These are phyloP conservation scores for Cystofilobasidium capitatum DNA, from an alignment of 768 basidiomycete genomes.

Conservation along the genomic window DNA sequence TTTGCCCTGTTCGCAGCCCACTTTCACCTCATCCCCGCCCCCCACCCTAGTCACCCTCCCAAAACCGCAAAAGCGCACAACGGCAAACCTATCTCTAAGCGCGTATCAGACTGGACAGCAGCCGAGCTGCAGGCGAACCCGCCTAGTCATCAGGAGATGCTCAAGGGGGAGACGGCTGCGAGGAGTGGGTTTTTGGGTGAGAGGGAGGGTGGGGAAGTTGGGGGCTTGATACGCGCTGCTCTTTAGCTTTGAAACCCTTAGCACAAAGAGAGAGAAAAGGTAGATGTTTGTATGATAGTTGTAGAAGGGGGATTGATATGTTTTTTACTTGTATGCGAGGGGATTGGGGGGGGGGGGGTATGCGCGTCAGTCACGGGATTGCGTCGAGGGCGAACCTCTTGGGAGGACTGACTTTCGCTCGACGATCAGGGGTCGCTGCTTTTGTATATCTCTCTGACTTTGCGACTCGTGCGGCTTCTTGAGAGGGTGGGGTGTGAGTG, in stretches of 20 bases:
- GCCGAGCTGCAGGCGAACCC: constrained; percentile 4
- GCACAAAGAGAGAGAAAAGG: neutral
- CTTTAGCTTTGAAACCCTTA: neutral
- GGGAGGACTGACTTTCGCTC: no score
- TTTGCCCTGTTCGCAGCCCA: neutral
- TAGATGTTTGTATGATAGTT: no score
- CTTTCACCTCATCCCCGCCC: constrained; percentile 12
- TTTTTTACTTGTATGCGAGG: no score
- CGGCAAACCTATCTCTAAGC: neutral
- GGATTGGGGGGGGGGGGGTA: no score
- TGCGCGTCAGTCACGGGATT: no score
- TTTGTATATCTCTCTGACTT: no score
- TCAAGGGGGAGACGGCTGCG: neutral
- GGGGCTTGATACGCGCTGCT: neutral
- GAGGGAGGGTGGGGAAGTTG: neutral
- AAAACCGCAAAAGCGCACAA: neutral
- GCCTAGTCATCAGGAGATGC: constrained; percentile 16
- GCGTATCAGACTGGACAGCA: constrained; percentile 9
- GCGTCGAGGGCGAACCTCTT: no score
- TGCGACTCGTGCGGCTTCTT: no score
- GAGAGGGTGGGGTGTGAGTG: no score
- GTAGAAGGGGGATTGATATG: no score
- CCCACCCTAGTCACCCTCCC: neutral
- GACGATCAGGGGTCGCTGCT: no score
- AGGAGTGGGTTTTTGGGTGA: constrained; percentile 3